Evolutionary conservation across 768 basidiomycete genomes (phyloP).

Genomic region (Tephrocybe sp.): DNA sequence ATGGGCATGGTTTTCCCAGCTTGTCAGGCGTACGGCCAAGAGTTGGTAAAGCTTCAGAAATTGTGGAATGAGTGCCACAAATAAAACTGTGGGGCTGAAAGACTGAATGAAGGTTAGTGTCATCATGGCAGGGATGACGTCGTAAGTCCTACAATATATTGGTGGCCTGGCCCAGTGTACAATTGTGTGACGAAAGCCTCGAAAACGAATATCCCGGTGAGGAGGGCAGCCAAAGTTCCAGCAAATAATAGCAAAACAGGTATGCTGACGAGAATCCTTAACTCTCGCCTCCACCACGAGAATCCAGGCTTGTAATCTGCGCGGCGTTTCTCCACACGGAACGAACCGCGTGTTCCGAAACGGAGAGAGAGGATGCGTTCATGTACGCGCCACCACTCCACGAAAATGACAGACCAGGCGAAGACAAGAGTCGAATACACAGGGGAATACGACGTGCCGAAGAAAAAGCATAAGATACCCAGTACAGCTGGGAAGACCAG

Average conservation of each 20-base stretch:
- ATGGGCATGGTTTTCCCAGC: constrained; percentile 92
- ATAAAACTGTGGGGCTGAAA: constrained; percentile 81
- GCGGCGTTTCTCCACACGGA: constrained; percentile 73
- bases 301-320: constrained; percentile 55
- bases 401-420: constrained; percentile 84
- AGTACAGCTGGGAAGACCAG: constrained; percentile 75
- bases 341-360: constrained; percentile 79
- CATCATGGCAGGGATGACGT: neutral
- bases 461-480: constrained; percentile 69
- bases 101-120: constrained; percentile 41
- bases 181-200: constrained; percentile 89
- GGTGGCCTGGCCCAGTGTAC: constrained; percentile 85
- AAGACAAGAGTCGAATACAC: constrained; percentile 73
- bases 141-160: constrained; percentile 62
- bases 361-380: constrained; percentile 82
- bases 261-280: constrained; percentile 63
- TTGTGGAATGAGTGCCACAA: constrained; percentile 77
- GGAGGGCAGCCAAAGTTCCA: constrained; percentile 60
- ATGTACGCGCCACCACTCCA: constrained; percentile 90
- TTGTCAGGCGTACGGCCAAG: constrained; percentile 67
- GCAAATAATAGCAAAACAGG: constrained; percentile 79
- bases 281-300: constrained; percentile 75
- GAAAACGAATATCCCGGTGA: constrained; percentile 82
- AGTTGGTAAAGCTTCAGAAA: constrained; percentile 73
- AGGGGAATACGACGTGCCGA: constrained; percentile 72